These are phyloP conservation scores for Triticum urartu DNA, from an alignment of 176 grass and related monocot species.

Conservation along the genomic window DNA sequence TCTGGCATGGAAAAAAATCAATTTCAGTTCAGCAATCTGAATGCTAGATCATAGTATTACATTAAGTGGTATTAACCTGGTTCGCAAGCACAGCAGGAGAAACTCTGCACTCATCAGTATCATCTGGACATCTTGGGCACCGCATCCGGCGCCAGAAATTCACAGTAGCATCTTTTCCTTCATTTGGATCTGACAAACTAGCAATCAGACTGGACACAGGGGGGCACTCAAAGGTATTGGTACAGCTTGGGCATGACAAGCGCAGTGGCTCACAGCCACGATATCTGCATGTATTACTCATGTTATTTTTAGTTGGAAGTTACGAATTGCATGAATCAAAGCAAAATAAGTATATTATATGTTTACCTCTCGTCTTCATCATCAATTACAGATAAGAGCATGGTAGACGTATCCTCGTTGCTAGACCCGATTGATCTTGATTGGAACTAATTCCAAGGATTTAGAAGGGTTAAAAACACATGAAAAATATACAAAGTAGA, in stretches of 20 bases:
- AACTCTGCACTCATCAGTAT: constrained; percentile 48
- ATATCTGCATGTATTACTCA: constrained; percentile 66
- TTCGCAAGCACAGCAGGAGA: constrained; percentile 76
- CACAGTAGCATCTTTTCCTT: constrained; percentile 41
- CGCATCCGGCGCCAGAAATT: constrained; percentile 84
- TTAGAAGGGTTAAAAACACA: constrained; percentile 34
- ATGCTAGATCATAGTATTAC: background rate
- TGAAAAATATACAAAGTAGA: constrained; percentile 3
- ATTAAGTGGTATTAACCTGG: constrained; percentile 52
- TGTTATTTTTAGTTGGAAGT: constrained; percentile 34
- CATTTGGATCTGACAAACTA: constrained; percentile 44
- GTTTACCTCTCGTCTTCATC: constrained; percentile 77
- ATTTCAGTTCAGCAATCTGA: constrained; percentile 14
- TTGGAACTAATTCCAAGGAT: constrained; percentile 63
- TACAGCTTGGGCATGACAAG: constrained; percentile 85
- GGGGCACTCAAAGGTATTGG: constrained; percentile 77
- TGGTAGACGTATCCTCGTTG: constrained; percentile 65
- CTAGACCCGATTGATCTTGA: constrained; percentile 52
- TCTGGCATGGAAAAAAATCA: constrained; percentile 44
- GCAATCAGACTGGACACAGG: constrained; percentile 77
- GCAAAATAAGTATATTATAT: constrained; percentile 20
- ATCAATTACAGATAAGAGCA: constrained; percentile 70
- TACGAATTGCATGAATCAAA: constrained; percentile 4
- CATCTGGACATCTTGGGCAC: constrained; percentile 84
- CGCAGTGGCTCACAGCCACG: constrained; percentile 75